Evolutionary conservation across 257 asterid species (phyloP).

Genomic region (Jaltomata sinuosa): DNA sequence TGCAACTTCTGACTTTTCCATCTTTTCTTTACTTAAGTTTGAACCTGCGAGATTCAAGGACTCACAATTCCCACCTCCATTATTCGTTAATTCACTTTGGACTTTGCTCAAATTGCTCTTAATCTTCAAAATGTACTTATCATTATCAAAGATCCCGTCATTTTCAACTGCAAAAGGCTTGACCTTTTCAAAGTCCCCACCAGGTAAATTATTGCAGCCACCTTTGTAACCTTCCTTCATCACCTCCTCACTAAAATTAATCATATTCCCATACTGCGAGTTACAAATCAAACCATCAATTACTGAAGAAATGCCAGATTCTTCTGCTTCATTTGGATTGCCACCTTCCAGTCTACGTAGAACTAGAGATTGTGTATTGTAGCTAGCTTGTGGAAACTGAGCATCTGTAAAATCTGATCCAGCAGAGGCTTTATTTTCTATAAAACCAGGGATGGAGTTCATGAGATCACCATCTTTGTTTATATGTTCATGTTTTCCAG

Average conservation of each 20-base stretch:
- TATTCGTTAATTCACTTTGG: conserved; percentile 13
- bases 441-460: conserved; percentile 6
- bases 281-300: conserved; percentile 16
- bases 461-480: conserved; percentile 6
- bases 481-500: conserved; percentile 11
- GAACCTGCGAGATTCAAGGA: conserved; percentile 9
- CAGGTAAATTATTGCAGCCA: conserved; percentile 4
- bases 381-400: conserved; percentile 2
- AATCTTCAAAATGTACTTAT: conserved; percentile 9
- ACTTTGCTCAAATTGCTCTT: conserved; percentile 18
- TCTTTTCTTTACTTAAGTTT: conserved; percentile 9
- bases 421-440: conserved; percentile 16
- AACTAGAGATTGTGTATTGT: not conserved
- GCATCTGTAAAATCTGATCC: conserved; percentile 20
- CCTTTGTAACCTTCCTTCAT: conserved; percentile 18
- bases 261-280: conserved; percentile 12
- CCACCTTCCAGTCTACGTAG: conserved; percentile 20
- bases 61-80: conserved; percentile 8
- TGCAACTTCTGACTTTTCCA: conserved; percentile 16
- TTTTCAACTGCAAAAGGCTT: conserved; percentile 19
- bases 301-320: conserved; percentile 5
- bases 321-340: conserved; percentile 17
- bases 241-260: conserved; percentile 12
- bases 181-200: conserved; percentile 14
- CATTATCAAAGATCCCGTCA: conserved; percentile 14